phyloP scores from a whole-genome alignment of 202 grass and related monocot species.

The Hordeum pubiflorum region DNA sequence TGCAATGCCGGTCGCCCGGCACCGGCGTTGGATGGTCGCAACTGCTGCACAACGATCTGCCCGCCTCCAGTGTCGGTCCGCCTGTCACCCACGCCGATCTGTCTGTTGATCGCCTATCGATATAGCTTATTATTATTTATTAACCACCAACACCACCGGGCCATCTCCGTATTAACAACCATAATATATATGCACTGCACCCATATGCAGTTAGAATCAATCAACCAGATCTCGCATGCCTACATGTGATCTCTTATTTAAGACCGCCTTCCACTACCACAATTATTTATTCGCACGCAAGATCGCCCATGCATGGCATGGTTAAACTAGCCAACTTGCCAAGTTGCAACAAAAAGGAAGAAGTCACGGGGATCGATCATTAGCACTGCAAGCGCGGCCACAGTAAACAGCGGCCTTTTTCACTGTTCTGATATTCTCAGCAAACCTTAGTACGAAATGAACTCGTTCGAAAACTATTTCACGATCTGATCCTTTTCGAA shows the following conservation, averaged over 20 bases:
- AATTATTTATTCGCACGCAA: neutral
- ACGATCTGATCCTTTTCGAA: too few species aligned
- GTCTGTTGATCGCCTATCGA: neutral
- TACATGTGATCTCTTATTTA: neutral
- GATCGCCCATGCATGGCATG: neutral
- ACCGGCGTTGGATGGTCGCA: neutral
- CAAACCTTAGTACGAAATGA: too few species aligned
- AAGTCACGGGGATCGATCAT: neutral
- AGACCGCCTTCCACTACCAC: neutral
- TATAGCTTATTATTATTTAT: neutral
- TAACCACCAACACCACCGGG: neutral
- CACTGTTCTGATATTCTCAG: too few species aligned
- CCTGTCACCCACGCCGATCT: neutral
- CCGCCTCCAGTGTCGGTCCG: neutral
- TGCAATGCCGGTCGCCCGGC: neutral
- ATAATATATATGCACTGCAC: neutral
- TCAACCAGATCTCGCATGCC: neutral
- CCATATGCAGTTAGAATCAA: neutral
- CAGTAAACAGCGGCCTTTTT: neutral
- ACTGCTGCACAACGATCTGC: neutral
- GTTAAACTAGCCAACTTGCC: neutral
- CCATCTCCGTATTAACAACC: neutral
- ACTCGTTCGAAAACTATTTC: too few species aligned
- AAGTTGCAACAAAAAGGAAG: neutral
- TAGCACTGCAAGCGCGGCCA: neutral